These are phyloP conservation scores for Fraxinus pennsylvanica DNA, from an alignment of 257 asterid species.

Conservation along the genomic window DNA sequence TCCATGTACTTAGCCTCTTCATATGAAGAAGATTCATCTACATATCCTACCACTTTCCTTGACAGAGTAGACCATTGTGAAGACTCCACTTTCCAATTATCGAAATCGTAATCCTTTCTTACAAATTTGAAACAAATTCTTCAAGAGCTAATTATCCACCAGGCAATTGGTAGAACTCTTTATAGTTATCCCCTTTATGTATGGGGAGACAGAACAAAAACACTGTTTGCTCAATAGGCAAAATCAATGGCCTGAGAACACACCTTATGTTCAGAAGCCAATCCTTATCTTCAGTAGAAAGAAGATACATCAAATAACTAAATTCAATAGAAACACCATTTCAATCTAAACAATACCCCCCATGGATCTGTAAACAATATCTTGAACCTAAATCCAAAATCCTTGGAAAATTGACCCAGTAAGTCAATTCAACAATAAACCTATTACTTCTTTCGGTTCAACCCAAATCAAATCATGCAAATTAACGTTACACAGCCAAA, in stretches of 20 bases:
- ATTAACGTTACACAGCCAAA: too few relatives aligned
- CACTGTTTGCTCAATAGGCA: constrained; percentile 52
- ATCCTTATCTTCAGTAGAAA: constrained; percentile 38
- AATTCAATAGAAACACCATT: constrained; percentile 7
- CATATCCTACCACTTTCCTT: constrained; percentile 58
- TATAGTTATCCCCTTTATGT: constrained; percentile 69
- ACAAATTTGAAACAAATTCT: not conserved
- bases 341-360: too few relatives aligned
- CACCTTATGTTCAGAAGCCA: constrained; percentile 77
- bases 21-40: constrained; percentile 52
- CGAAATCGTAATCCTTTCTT: too few relatives aligned
- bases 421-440: too few relatives aligned
- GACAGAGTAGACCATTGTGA: constrained; percentile 72
- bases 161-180: constrained; percentile 72
- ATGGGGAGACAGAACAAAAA: constrained; percentile 51
- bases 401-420: too few relatives aligned
- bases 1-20: constrained; percentile 56
- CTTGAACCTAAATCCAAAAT: too few relatives aligned
- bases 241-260: constrained; percentile 81
- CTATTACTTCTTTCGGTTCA: too few relatives aligned
- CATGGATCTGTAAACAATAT: too few relatives aligned
- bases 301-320: constrained; percentile 70
- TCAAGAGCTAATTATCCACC: constrained; percentile 51
- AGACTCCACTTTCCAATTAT: constrained; percentile 42
- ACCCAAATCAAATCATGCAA: too few relatives aligned